Percentiles rank a stretch among this genome's conserved stretches.
Conservation (phyloP, 2,329 filamentous ascomycete genomes). For the Colletotrichum eleusines region DNA sequence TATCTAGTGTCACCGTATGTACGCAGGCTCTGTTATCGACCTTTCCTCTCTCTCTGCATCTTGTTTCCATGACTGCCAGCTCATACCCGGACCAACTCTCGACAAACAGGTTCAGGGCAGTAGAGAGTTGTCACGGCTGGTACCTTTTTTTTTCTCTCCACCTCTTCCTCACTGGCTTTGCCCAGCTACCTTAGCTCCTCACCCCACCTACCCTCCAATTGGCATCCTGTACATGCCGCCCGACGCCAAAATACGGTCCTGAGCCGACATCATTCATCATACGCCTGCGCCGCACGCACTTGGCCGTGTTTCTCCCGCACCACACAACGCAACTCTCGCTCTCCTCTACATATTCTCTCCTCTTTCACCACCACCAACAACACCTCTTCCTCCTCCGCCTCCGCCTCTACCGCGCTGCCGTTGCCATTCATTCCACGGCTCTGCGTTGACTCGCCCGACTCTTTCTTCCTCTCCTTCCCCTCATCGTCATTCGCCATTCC, state of each 20-base stretch:
- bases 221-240: conserved; percentile 8
- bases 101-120: conserved; percentile 2
- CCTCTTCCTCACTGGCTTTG: background rate
- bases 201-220: conserved; percentile 24
- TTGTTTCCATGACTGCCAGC: background rate
- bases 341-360: background rate
- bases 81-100: conserved; percentile 2
- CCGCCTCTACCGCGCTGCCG: conserved; percentile 21
- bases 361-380: no score
- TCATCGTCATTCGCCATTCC: conserved; percentile 24
- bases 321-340: conserved; percentile 9
- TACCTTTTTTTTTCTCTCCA: background rate
- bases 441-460: conserved; percentile 27
- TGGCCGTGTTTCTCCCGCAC: conserved; percentile 19
- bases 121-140: background rate
- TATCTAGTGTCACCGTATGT: background rate
- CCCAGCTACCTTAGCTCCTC: background rate
- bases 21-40: background rate
- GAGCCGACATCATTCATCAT: conserved; percentile 37
- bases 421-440: conserved; percentile 38
- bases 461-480: conserved; percentile 18
- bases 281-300: conserved; percentile 15
- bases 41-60: background rate
- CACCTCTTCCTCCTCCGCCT: conserved; percentile 9
- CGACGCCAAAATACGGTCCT: conserved; percentile 26